Conservation (phyloP, 163 green algal genomes). For the Chlorella variabilis region DNA sequence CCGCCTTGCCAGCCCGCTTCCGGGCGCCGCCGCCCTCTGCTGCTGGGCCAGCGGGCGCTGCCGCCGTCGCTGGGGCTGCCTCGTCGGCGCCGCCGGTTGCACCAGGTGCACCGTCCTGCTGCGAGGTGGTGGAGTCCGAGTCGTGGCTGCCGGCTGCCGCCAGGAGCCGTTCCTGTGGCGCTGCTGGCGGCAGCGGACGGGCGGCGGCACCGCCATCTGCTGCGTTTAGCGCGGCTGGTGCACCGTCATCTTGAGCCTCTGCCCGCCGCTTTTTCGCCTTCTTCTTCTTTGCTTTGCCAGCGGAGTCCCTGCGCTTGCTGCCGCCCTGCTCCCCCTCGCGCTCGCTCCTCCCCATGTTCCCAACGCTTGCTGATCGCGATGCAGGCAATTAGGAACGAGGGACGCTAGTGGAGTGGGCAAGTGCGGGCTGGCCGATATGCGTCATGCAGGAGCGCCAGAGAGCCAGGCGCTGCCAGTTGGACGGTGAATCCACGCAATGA, state of each 20-base stretch:
- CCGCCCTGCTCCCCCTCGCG: background rate
- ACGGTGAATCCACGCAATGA: too few species aligned
- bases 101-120: background rate
- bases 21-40: background rate
- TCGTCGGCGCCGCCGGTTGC: background rate
- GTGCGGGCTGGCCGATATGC: too few species aligned
- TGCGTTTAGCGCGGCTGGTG: too few species aligned
- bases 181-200: background rate
- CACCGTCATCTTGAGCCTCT: background rate
- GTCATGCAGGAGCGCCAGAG: too few species aligned
- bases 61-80: background rate
- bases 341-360: background rate
- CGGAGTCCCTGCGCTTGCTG: background rate
- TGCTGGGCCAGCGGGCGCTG: background rate
- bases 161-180: background rate
- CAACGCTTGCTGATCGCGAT: background rate
- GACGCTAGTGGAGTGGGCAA: too few species aligned
- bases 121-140: background rate
- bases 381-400: background rate
- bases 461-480: too few species aligned
- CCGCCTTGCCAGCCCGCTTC: constrained; percentile 3
- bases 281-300: background rate
- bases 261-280: background rate
- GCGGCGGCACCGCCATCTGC: background rate
- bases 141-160: constrained; percentile 7